These are phyloP conservation scores for Trichoderma sp. DNA, from an alignment of 2,329 filamentous ascomycete genomes.

Conservation along the genomic window DNA sequence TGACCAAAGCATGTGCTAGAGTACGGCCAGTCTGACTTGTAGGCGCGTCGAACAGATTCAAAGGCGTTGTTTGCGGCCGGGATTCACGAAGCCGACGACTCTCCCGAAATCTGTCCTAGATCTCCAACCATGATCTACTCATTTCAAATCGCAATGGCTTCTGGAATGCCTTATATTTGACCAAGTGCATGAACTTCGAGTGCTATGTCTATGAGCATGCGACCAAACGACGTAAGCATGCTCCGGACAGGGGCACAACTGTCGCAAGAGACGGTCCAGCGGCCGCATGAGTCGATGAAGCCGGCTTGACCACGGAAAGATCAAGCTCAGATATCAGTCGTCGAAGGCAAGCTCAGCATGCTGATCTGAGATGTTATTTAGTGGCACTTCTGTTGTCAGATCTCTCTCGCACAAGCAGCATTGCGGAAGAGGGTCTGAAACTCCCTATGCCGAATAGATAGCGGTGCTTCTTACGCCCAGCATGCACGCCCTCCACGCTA, in stretches of 20 bases:
- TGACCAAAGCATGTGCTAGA: neutral
- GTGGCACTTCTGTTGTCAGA: constrained; percentile 9
- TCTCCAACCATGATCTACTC: too few species aligned
- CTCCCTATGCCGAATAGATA: neutral
- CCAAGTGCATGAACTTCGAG: neutral
- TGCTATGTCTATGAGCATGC: neutral
- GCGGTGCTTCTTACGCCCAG: neutral
- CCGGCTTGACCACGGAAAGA: neutral
- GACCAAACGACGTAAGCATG: neutral
- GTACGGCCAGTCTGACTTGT: neutral
- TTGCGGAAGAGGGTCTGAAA: neutral
- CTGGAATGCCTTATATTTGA: too few species aligned
- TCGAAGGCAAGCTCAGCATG: neutral
- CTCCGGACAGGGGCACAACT: neutral
- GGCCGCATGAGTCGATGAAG: neutral
- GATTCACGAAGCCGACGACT: neutral
- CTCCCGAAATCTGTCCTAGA: neutral
- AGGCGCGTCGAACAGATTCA: too few species aligned
- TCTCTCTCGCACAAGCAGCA: constrained; percentile 17
- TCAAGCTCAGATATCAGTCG: neutral
- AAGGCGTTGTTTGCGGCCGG: neutral
- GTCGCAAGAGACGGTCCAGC: neutral
- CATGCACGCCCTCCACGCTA: constrained; percentile 8
- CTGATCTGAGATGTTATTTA: constrained; percentile 16
- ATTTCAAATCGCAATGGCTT: neutral